Evolutionary conservation across 495 filamentous ascomycete genomes (phyloP), one percentile per base, ranked within the genome.

Genomic region (Penicillium macrosclerotiorum): DNA sequence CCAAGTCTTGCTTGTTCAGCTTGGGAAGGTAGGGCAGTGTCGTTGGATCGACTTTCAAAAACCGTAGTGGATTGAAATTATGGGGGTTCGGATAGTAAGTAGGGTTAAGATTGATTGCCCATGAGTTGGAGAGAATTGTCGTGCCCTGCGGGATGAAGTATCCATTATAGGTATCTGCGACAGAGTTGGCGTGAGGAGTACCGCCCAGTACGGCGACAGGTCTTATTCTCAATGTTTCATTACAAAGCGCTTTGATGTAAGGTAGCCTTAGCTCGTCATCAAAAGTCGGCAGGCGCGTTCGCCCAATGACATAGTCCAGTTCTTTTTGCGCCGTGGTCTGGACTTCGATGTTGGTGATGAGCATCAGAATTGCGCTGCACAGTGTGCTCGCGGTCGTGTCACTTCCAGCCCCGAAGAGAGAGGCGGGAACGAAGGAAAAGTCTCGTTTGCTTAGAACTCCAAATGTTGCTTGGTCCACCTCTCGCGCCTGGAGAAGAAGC

Each of bases 381-480:
- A 86, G 64, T 0, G 82, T 84, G 27, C 77, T 77, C 7, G 80
- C 64, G 37, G 80, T 80, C 4, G 82, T 86, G 57, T 86, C 82
- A n/a, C 77, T 75, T 9, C 82, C 82, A 9, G 82, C 82, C 3
- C 79, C 80, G 45, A 85, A 27, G 0, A 62, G 59, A 45, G 71
- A 65, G 17, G 67, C 71, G 7, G 65, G 54, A 19, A 73, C 59
- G 45, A 74, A 72, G 8, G 59, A 84, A 4, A 84, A 67, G 29
- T 57, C 54, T n/a, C 45, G 41, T 35, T 67, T 63, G 35, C 66
- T 51, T 2, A 65, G 54, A n/a, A 30, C 42, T 6, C 59, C 64
- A 14, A 63, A 61, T 0, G 67, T 63, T 18, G 55, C 49, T 14
- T 60, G 62, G 20, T 67, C 69, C 25, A 58, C 57, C 23, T 65